A percentile compares a stretch with the other conserved stretches of the same genome.
phyloP scores from a whole-genome alignment of 2,329 filamentous ascomycete genomes.

The Phoma sp. region DNA sequence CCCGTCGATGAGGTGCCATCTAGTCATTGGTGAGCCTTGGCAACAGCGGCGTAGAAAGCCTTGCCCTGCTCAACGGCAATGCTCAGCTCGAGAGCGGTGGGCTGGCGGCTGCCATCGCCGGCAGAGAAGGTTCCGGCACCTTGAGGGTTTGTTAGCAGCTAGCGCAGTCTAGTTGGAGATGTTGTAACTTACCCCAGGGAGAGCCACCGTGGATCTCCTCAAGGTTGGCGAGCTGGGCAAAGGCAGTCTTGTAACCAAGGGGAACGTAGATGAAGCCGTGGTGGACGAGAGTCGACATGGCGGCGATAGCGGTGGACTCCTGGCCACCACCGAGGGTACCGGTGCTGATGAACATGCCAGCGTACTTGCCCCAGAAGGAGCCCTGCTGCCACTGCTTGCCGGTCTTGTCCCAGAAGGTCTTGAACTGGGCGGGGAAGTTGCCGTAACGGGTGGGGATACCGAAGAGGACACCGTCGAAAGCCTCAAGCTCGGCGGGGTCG shows the following conservation, averaged over 20 bases:
- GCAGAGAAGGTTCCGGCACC: slow-evolving; percentile 85
- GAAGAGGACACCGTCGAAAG: slow-evolving; percentile 88
- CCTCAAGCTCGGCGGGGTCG: slow-evolving; percentile 65
- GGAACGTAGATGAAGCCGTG: slow-evolving; percentile 98
- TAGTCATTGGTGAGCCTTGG: slow-evolving; percentile 80
- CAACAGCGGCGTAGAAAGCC: slow-evolving; percentile 77
- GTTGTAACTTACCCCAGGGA: slow-evolving; percentile 68
- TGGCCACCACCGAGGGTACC: slow-evolving; percentile 84
- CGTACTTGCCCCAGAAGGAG: slow-evolving; percentile 84
- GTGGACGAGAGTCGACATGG: slow-evolving; percentile 86
- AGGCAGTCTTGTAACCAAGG: slow-evolving; percentile 85
- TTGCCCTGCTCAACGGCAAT: slow-evolving; percentile 84
- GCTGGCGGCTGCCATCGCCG: slow-evolving; percentile 83
- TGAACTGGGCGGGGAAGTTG: slow-evolving; percentile 97
- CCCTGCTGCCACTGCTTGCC: slow-evolving; percentile 83
- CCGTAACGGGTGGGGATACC: slow-evolving; percentile 95
- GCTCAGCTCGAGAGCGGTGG: slow-evolving; percentile 74
- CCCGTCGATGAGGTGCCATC: slow-evolving; percentile 57
- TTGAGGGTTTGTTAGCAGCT: not conserved
- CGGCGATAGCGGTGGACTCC: slow-evolving; percentile 81
- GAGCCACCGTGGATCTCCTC: slow-evolving; percentile 83
- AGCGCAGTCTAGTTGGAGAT: not conserved
- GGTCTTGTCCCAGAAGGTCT: slow-evolving; percentile 88
- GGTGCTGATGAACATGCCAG: slow-evolving; percentile 90
- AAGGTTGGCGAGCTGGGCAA: slow-evolving; percentile 72